Evolutionary conservation across 2,329 filamentous ascomycete genomes (phyloP), one percentile per base, ranked within the genome.

Genomic region (Xylariaceae sp.): DNA sequence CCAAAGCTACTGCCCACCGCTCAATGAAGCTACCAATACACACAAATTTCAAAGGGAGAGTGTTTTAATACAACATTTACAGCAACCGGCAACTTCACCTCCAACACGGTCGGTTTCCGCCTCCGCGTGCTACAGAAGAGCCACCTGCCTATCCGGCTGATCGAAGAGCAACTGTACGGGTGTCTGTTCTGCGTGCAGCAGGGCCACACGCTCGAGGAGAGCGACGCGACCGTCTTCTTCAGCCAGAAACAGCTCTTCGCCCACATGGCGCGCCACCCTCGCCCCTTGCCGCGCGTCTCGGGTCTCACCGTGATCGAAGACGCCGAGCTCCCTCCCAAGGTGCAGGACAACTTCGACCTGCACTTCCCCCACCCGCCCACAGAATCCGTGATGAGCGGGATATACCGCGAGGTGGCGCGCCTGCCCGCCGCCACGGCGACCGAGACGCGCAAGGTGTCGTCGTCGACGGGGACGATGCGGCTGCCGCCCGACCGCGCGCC

Each of bases 201-300:
- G 13, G 71, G 71, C 1, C 61, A 53, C n/a, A 76, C 73, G 0
- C 54, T 68, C 2, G 70, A 76, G 34, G 66, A 71, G 39, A 71
- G 70, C 47, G 74, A 78, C 33, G 68, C 74, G 3, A 78, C 74
- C 1, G 70, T 78, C 7, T 78, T 78, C 54, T 72, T 74, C 52
- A 69, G 56, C 31, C 69, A 73, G 33, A 68, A 66, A 41, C 64
- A 73, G 32, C 62, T 78, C 3, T 76, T 77, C 41, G 56, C 62
- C 13, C 74, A 78, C 50, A 56, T 78, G 37, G 62, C 71, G 3
- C 67, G 72, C 3, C 74, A 78, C 47, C 64, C 72, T 0, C 69
- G 71, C 0, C 74, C 74, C 0, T 57, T 78, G 0, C 74, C 74
- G 1, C 46, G 61, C 0, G 62, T 78, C 0, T 53, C 65, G 0